These are phyloP conservation scores for Corchorus capsularis DNA, from an alignment of 345 rosid genomes.

Conservation along the genomic window DNA sequence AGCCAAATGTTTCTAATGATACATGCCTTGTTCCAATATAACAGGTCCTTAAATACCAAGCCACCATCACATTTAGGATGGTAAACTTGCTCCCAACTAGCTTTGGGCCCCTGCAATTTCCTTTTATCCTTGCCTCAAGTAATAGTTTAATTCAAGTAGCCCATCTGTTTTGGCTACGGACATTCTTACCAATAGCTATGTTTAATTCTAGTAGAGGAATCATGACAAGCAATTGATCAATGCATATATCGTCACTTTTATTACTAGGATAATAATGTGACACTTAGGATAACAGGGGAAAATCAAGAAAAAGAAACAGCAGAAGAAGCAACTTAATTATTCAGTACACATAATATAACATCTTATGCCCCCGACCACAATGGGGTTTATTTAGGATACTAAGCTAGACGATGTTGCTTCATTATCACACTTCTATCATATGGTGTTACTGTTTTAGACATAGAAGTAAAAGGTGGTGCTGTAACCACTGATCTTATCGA, in stretches of 20 bases:
- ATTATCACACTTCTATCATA: neutral
- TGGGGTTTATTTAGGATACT: neutral
- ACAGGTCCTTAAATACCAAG: too few relatives aligned
- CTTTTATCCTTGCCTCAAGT: too few relatives aligned
- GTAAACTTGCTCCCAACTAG: too few relatives aligned
- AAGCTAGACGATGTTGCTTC: neutral
- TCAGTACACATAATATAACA: neutral
- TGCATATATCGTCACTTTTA: neutral
- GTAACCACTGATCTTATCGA: constrained; percentile 47
- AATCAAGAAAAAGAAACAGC: neutral
- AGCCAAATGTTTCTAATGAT: too few relatives aligned
- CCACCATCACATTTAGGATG: too few relatives aligned
- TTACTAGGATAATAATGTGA: neutral
- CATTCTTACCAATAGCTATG: too few relatives aligned
- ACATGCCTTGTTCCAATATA: too few relatives aligned
- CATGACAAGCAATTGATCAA: neutral
- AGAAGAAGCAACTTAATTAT: neutral
- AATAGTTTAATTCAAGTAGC: too few relatives aligned
- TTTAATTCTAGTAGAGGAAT: too few relatives aligned
- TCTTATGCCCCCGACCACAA: neutral
- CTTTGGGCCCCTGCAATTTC: too few relatives aligned
- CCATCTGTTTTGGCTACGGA: too few relatives aligned
- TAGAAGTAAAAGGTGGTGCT: constrained; percentile 42
- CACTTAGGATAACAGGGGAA: neutral
- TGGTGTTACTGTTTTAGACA: neutral